phyloP scores from a whole-genome alignment of 306 rosid genomes.

The Medicago lupulina region DNA sequence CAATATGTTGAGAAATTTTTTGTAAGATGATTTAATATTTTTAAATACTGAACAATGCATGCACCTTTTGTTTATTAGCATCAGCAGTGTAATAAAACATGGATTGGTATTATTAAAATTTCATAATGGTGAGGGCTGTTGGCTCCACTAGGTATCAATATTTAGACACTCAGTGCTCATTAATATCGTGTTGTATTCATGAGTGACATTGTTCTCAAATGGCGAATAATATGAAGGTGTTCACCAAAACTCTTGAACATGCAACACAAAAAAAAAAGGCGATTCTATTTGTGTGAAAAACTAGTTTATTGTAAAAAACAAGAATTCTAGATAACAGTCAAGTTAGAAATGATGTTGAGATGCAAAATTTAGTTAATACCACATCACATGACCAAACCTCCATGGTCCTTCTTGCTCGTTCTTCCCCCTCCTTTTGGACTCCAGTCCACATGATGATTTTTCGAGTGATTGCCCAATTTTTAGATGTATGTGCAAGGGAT shows the following conservation, averaged over 20 bases:
- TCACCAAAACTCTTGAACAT: neutral
- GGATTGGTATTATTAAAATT: neutral
- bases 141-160: too few species aligned
- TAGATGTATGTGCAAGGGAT: too few species aligned
- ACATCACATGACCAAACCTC: neutral
- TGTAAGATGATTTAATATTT: conserved; percentile 12
- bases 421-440: neutral
- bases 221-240: neutral
- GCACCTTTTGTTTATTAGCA: neutral
- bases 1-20: neutral
- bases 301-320: neutral
- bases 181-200: neutral
- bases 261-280: neutral
- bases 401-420: neutral
- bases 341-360: neutral
- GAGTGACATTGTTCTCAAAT: neutral
- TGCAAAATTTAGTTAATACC: neutral
- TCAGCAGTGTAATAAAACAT: conserved; percentile 1
- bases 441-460: too few species aligned
- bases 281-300: neutral
- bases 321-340: neutral
- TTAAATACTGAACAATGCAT: conserved; percentile 9
- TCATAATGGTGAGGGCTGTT: neutral
- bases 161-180: too few species aligned
- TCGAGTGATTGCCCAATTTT: too few species aligned